These are phyloP conservation scores for Cubamyces sp. DNA, from an alignment of 768 basidiomycete species.

Conservation along the genomic window DNA sequence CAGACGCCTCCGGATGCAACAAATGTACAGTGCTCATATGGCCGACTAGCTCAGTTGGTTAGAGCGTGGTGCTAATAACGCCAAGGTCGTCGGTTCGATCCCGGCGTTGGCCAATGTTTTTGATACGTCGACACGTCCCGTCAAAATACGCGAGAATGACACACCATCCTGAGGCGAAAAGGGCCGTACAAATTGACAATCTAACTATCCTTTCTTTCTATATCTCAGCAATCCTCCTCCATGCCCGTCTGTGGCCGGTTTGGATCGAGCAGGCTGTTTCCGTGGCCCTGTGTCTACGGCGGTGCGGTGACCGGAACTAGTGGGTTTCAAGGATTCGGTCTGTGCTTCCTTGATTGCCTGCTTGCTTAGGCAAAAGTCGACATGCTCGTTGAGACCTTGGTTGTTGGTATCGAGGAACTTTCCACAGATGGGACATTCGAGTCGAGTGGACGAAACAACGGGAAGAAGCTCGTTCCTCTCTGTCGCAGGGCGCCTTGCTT, in stretches of 20 bases:
- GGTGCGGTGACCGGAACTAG: neutral
- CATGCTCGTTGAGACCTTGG: constrained; percentile 78
- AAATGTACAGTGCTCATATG: too few relatives aligned
- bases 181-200: too few relatives aligned
- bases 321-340: constrained; percentile 19
- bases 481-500: neutral
- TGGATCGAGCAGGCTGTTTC: neutral
- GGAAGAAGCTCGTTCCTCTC: neutral
- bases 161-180: too few relatives aligned
- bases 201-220: constrained; percentile 7
- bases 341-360: constrained; percentile 78
- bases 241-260: neutral
- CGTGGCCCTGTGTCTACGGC: neutral
- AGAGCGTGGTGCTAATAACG: constrained; percentile 85
- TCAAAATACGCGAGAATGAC: too few relatives aligned
- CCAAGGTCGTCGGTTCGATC: constrained; percentile 33
- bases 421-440: constrained; percentile 71
- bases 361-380: constrained; percentile 87
- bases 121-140: neutral
- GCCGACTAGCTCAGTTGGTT: constrained; percentile 95
- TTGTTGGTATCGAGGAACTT: constrained; percentile 71
- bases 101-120: constrained; percentile 29
- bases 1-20: too few relatives aligned
- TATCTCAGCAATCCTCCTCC: constrained; percentile 9
- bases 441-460: neutral